A percentile compares a stretch with the other conserved stretches of the same genome.
Conservation (phyloP, 257 asterid genomes). For the Gentiana straminea region DNA sequence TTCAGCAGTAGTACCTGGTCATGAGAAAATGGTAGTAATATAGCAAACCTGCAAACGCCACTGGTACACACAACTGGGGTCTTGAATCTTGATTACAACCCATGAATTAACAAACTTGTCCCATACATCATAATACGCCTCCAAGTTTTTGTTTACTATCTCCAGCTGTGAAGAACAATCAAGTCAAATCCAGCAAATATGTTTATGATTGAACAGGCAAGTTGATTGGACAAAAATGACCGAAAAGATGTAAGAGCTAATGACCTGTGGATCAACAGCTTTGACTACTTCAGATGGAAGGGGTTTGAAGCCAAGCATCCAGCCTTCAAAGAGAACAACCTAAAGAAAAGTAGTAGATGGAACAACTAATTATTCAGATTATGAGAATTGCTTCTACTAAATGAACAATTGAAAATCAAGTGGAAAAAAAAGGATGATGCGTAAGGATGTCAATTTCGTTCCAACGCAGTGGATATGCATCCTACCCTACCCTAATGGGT, state of each 20-base stretch:
- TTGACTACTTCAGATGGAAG: slow-evolving; percentile 60
- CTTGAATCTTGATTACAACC: slow-evolving; percentile 86
- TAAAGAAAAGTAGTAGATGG: slow-evolving; percentile 16
- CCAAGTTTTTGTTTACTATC: slow-evolving; percentile 62
- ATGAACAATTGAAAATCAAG: neutral
- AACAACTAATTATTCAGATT: neutral
- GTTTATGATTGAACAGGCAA: neutral
- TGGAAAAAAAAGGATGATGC: neutral
- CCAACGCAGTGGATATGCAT: too few species aligned
- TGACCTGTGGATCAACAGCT: slow-evolving; percentile 89
- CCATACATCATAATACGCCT: slow-evolving; percentile 86
- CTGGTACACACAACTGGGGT: slow-evolving; percentile 73
- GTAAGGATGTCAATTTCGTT: neutral
- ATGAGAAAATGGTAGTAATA: slow-evolving; percentile 7
- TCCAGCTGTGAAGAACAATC: slow-evolving; percentile 48
- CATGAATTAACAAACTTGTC: slow-evolving; percentile 82
- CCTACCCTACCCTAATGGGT: too few species aligned
- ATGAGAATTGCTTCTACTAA: neutral
- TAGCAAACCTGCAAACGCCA: slow-evolving; percentile 82
- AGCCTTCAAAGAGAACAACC: slow-evolving; percentile 93
- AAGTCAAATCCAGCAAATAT: slow-evolving; percentile 10
- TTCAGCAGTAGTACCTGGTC: too few species aligned
- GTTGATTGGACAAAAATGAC: neutral
- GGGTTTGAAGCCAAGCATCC: slow-evolving; percentile 99
- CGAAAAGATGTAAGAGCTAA: slow-evolving; percentile 1